phyloP scores from a whole-genome alignment of 176 grass and related monocot genomes.

The Cenchrus americanus region DNA sequence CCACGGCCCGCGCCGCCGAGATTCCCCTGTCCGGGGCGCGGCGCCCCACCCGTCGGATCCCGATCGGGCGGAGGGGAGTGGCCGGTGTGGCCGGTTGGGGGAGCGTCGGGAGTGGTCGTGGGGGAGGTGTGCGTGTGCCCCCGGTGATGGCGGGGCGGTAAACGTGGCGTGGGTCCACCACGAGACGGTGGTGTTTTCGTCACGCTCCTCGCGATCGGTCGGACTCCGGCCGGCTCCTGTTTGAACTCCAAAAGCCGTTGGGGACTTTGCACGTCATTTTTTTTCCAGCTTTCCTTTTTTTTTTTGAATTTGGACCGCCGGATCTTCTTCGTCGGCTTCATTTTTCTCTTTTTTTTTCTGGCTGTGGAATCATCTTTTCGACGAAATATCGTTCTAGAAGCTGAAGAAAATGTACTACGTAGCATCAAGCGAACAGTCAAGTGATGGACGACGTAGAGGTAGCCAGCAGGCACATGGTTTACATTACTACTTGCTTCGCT shows the following conservation, averaged over 20 bases:
- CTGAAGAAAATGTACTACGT: background rate
- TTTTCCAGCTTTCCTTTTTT: background rate
- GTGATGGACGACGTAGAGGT: background rate
- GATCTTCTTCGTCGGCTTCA: background rate
- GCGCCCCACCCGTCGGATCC: background rate
- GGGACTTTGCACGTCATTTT: too few species aligned
- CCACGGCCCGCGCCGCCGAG: conserved; percentile 18
- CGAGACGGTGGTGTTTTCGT: background rate
- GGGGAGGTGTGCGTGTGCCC: background rate
- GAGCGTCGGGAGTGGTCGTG: background rate
- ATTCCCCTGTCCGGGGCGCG: background rate
- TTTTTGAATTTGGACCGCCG: background rate
- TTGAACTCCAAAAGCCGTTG: background rate
- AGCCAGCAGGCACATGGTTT: background rate
- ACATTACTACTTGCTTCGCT: background rate
- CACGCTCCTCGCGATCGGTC: background rate
- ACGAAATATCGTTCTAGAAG: background rate
- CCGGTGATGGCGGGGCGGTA: conserved; percentile 31
- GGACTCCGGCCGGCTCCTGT: background rate
- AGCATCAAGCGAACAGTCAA: background rate
- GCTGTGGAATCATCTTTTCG: background rate
- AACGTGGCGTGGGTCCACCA: background rate
- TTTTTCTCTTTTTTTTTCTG: background rate
- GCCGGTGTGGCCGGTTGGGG: background rate
- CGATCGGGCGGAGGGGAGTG: background rate